These are phyloP conservation scores for Trypanosoma platydactyli DNA, from an alignment of 208 protist species.

Conservation along the genomic window DNA sequence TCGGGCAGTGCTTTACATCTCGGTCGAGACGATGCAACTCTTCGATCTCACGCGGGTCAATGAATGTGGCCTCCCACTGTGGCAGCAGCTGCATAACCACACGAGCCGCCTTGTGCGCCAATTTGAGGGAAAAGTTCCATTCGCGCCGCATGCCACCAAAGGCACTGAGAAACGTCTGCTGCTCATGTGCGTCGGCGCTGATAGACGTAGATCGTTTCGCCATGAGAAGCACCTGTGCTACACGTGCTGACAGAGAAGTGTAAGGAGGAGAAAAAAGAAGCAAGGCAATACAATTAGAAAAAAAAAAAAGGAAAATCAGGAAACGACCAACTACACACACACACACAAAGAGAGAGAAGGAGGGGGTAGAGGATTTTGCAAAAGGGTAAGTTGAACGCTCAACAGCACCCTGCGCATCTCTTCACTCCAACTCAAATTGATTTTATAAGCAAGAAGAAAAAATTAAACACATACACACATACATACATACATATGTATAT, in stretches of 20 bases:
- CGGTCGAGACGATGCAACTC: conserved; percentile 48
- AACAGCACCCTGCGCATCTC: too few relatives aligned
- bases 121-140: conserved; percentile 84
- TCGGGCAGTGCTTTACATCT: conserved; percentile 54
- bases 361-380: too few relatives aligned
- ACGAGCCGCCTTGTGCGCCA: conserved; percentile 68
- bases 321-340: background rate
- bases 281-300: background rate
- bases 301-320: background rate
- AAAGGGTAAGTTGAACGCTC: too few relatives aligned
- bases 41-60: conserved; percentile 65
- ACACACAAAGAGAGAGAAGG: too few relatives aligned
- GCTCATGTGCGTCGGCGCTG: background rate
- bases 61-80: conserved; percentile 82
- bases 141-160: conserved; percentile 81
- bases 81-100: conserved; percentile 66
- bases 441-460: too few relatives aligned
- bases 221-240: background rate
- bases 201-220: background rate
- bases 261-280: too few relatives aligned
- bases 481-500: too few relatives aligned
- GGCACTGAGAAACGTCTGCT: background rate
- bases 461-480: too few relatives aligned
- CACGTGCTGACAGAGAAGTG: too few relatives aligned
- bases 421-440: too few relatives aligned